A percentile compares a stretch with the other conserved stretches of the same genome.
Conservation (phyloP, 352 stramenopile genomes). For the Aphanomyces astaci region DNA sequence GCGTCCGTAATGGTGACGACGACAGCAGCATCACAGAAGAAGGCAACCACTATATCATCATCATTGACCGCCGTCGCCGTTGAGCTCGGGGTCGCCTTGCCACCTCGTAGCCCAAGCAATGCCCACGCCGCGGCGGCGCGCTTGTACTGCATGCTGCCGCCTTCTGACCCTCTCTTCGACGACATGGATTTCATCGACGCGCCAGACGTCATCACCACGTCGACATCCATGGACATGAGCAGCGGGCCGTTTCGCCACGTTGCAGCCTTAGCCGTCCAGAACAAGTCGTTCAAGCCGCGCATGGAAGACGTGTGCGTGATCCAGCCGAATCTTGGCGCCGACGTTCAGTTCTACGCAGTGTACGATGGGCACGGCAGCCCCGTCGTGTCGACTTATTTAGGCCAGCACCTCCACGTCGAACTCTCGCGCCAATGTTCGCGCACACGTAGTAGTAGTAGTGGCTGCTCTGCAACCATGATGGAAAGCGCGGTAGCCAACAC, state of each 20-base stretch:
- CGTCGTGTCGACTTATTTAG: constrained; percentile 74
- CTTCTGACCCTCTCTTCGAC: background rate
- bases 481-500: background rate
- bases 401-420: constrained; percentile 55
- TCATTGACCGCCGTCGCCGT: too few species aligned
- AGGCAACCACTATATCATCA: too few species aligned
- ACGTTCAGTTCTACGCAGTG: constrained; percentile 70
- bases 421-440: constrained; percentile 25
- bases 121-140: background rate
- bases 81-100: background rate
- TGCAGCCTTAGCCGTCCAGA: constrained; percentile 60
- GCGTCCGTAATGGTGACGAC: background rate
- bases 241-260: background rate
- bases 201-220: background rate
- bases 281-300: constrained; percentile 64
- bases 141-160: background rate
- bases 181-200: constrained; percentile 1
- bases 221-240: background rate
- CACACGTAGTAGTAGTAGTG: too few species aligned
- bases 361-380: constrained; percentile 75
- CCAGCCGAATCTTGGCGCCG: constrained; percentile 59
- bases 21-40: too few species aligned
- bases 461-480: background rate
- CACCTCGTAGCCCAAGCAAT: background rate
- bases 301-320: constrained; percentile 83